These are phyloP conservation scores for Leptosphaerulina australis DNA, from an alignment of 2,329 filamentous ascomycete species.

Conservation along the genomic window DNA sequence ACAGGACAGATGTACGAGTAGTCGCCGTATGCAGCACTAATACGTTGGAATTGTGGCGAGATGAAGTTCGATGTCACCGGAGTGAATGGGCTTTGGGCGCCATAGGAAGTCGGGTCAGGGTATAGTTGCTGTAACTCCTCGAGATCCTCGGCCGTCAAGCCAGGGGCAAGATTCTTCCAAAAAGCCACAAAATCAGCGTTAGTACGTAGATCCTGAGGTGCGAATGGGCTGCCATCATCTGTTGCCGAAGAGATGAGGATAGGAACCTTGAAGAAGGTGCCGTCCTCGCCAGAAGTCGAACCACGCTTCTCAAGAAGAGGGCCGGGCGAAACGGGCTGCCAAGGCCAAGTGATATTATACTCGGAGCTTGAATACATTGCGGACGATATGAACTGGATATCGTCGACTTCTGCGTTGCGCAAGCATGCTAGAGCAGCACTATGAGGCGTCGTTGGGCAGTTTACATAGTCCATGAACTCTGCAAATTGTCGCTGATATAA, in stretches of 20 bases:
- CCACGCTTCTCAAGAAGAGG: slow-evolving; percentile 56
- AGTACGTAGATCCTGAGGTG: slow-evolving; percentile 42
- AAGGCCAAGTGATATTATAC: slow-evolving; percentile 56
- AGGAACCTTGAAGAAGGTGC: slow-evolving; percentile 45
- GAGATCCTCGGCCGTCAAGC: slow-evolving; percentile 37
- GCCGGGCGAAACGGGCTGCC: slow-evolving; percentile 56
- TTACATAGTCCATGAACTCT: slow-evolving; percentile 39
- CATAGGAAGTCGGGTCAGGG: slow-evolving; percentile 32
- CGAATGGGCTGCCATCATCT: slow-evolving; percentile 44
- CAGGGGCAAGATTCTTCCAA: slow-evolving; percentile 38
- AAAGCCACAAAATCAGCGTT: slow-evolving; percentile 46
- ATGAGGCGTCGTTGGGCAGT: slow-evolving; percentile 33
- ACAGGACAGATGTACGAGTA: slow-evolving; percentile 47
- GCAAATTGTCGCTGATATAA: slow-evolving; percentile 40
- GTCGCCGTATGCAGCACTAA: slow-evolving; percentile 51
- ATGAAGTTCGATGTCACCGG: slow-evolving; percentile 48
- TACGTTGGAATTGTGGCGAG: slow-evolving; percentile 53
- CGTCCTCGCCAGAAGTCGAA: slow-evolving; percentile 45
- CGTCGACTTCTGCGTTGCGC: slow-evolving; percentile 44
- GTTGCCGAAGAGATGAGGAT: slow-evolving; percentile 46
- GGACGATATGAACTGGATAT: slow-evolving; percentile 50
- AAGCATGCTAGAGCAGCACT: slow-evolving; percentile 50
- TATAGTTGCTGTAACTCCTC: slow-evolving; percentile 37
- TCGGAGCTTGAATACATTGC: slow-evolving; percentile 50
- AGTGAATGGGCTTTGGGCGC: slow-evolving; percentile 19